Evolutionary conservation across 2,329 filamentous ascomycete genomes (phyloP), one percentile per base, ranked within the genome.

Genomic region (Claviceps sp.): DNA sequence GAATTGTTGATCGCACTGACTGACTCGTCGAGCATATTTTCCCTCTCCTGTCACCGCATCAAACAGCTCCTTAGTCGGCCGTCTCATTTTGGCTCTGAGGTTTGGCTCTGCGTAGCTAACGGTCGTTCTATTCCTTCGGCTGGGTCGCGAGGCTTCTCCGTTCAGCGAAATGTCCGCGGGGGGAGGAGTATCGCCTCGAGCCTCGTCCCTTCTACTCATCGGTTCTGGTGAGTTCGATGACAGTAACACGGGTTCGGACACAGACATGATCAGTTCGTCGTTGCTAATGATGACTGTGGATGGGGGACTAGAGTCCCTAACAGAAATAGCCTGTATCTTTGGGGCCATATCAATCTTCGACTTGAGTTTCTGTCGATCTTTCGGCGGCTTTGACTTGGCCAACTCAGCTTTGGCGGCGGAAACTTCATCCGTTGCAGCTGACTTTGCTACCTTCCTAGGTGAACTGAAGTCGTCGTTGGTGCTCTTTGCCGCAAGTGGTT

Each of bases 31-130:
- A 57, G 73, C 53, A 53, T 74, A 71, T 60, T 76, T 81, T 36
- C 75, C 77, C 58, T 84, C 78, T n/a, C 78, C 80, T 11, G 76
- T 68, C 14, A 91, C 86, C 1, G 86, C 86, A 64, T 89, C 85
- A 38, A 84, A 78, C 9, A 90, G 67, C 56, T 87, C 80, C 62
- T 87, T 87, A 1, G 83, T 86, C 22, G 87, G 86, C 53, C 87
- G 78, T 53, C 87, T 78, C 86, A 93, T 90, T 69, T 93, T 93
- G 62, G 83, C 85, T 55, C 85, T 77, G 43, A 93, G 71, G 60
- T 86, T 91, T 1, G 87, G 87, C 64, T 91, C 86, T 11, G 86
- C 85, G 64, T 93, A 93, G 69, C 85, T 91, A 55, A 93, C 78
- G 48, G 81, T 75, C 11, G 79, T 70, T 59, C 84, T 75, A 47